A percentile compares a stretch with the other conserved stretches of the same genome.
Conservation (phyloP, 2,329 filamentous ascomycete genomes). For the Aspergillus arachidicola region DNA sequence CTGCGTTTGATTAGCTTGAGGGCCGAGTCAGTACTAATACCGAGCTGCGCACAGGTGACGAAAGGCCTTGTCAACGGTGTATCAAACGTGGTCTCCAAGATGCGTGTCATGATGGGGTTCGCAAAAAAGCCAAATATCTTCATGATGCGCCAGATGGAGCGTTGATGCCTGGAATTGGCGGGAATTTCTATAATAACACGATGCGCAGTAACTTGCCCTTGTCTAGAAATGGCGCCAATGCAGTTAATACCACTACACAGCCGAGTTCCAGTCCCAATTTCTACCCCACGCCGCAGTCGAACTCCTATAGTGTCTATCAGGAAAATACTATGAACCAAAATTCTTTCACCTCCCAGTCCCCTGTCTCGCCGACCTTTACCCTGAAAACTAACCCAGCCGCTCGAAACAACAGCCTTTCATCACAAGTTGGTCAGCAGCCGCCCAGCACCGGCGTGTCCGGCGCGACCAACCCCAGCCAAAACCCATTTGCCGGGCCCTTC, state of each 20-base stretch:
- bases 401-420: constrained; percentile 37
- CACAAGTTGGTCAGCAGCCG: constrained; percentile 52
- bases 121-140: constrained; percentile 98
- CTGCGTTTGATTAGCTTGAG: constrained; percentile 15
- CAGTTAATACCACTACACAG: constrained; percentile 28
- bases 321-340: constrained; percentile 47
- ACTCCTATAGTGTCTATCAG: constrained; percentile 52
- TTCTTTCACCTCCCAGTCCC: constrained; percentile 67
- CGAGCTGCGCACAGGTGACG: constrained; percentile 69
- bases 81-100: constrained; percentile 92
- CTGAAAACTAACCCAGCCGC: constrained; percentile 50
- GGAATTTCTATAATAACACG: constrained; percentile 57
- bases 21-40: constrained; percentile 29
- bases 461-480: constrained; percentile 45
- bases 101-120: constrained; percentile 90
- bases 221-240: constrained; percentile 34
- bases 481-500: constrained; percentile 58
- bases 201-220: constrained; percentile 36
- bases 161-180: constrained; percentile 80
- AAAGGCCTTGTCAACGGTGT: constrained; percentile 89
- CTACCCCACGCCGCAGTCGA: constrained; percentile 39
- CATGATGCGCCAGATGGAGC: constrained; percentile 93
- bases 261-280: constrained; percentile 33
- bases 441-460: constrained; percentile 51
- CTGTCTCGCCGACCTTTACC: constrained; percentile 71